Evolutionary conservation across 2,329 filamentous ascomycete species (phyloP).

Genomic region (Aspergillus hortae): DNA sequence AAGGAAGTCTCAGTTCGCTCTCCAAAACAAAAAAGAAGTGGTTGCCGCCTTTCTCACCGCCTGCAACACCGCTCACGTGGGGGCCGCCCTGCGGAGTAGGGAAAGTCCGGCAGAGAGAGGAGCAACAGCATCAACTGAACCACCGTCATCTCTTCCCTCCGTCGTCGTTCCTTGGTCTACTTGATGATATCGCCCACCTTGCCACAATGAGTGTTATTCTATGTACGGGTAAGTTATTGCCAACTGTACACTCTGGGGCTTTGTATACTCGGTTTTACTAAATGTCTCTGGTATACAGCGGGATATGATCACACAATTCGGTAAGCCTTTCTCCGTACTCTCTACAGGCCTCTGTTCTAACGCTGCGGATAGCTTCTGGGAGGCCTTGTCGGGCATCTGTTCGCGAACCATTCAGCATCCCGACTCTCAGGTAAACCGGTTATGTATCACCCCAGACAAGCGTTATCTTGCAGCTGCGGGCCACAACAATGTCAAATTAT

Average conservation of each 20-base stretch:
- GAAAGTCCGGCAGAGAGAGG: conserved; percentile 11
- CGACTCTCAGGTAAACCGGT: conserved; percentile 95
- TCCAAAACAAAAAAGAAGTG: background rate
- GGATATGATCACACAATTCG: conserved; percentile 74
- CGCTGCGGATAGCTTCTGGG: conserved; percentile 73
- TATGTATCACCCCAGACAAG: conserved; percentile 98
- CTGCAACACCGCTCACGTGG: conserved; percentile 49
- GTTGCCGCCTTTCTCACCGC: conserved; percentile 58
- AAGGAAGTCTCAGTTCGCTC: background rate
- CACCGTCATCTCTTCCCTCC: conserved; percentile 6
- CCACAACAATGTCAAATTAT: conserved; percentile 88
- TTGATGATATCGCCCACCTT: background rate
- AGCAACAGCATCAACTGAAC: background rate
- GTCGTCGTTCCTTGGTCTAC: background rate
- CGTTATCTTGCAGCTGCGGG: conserved; percentile 82
- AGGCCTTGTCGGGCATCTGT: conserved; percentile 95
- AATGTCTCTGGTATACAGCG: conserved; percentile 42
- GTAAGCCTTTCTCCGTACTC: conserved; percentile 40
- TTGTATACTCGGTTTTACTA: background rate
- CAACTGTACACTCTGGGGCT: background rate
- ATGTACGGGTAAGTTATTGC: conserved; percentile 55
- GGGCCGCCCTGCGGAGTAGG: background rate
- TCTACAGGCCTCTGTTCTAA: background rate
- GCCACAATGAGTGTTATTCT: conserved; percentile 62
- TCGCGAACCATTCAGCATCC: conserved; percentile 97